Base-by-base conservation (phyloP, 2,329 filamentous ascomycete genomes). In the Helicocarpus griseus region DNA sequence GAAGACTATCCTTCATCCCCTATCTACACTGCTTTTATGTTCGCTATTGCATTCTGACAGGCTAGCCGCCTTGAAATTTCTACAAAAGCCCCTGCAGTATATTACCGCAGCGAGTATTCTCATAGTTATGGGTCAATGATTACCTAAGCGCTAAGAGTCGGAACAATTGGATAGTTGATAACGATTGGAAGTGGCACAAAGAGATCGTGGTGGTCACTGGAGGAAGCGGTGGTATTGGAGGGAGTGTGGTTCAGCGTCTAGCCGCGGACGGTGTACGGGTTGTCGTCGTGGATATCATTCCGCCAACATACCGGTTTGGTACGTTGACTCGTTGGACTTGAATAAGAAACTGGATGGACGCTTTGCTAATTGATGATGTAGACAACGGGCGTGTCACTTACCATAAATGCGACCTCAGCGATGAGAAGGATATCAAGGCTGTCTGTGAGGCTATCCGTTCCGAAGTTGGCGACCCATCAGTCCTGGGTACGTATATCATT, bases 191-290 rank as follows among this genome's bases (percentile, higher is more conserved):
- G 45, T 74, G 70, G 69, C 56, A 62, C 4, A 61, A 62, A 3
- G 72, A 75, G 50, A 60, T 75, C 2, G 71, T 72, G 0, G 64
- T 75, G 4, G 67, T 75, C 1, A 75, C 73, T 1, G 73, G 73
- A 3, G 72, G 70, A 1, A 71, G 66, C 36, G 66, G 69, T 48
- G 73, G 73, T 2, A 73, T 75, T 44, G 73, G 73, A 1, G 58
- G 59, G 24, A 60, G 61, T 50, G 64, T 73, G 2, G 54, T 50
- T 38, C 56, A 51, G 58, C 6, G 62, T 66, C 43, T 50, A 69
- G 14, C 56, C 63, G 4, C 43, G 52, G 19, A 56, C 49, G 4
- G 63, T 63, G 2, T 57, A 63, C 29, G 66, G 57, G 62, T 70
- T 1, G 54, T 67, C 22, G 63, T 70, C 38, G 56, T 68, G 2